Percentiles rank a stretch among this genome's conserved stretches.
Conservation (phyloP, 2,329 filamentous ascomycete species). For the Penicillium sp. region DNA sequence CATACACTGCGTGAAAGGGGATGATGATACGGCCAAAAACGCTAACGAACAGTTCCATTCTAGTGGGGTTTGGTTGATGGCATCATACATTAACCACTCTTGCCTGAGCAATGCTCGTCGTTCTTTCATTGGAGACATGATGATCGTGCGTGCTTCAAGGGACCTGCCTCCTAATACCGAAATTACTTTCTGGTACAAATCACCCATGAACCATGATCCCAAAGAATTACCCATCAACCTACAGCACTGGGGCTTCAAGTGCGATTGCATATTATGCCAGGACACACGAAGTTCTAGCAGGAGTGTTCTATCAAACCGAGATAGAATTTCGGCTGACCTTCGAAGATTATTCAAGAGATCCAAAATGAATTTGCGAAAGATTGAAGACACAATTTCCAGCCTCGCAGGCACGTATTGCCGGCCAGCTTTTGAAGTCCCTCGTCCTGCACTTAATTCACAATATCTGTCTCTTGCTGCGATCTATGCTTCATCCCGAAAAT, state of each 20-base stretch:
- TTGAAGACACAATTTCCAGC: slow-evolving; percentile 17
- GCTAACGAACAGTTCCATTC: slow-evolving; percentile 9
- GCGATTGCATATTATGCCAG: slow-evolving; percentile 28
- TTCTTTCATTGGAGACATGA: slow-evolving; percentile 60
- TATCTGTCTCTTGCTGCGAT: slow-evolving; percentile 26
- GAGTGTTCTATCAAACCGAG: slow-evolving; percentile 16
- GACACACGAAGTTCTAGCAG: slow-evolving; percentile 13
- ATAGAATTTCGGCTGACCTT: slow-evolving; percentile 8
- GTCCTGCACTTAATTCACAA: slow-evolving; percentile 18
- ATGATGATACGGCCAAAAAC: too few relatives aligned
- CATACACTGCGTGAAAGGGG: too few relatives aligned
- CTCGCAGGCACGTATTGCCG: slow-evolving; percentile 29
- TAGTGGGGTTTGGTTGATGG: slow-evolving; percentile 55
- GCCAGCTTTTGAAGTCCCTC: slow-evolving; percentile 30
- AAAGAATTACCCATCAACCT: slow-evolving; percentile 1
- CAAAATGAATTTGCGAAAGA: slow-evolving; percentile 2
- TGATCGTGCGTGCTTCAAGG: slow-evolving; percentile 53
- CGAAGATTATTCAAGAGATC: neutral
- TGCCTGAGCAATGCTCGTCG: slow-evolving; percentile 54
- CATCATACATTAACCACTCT: slow-evolving; percentile 59
- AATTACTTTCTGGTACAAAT: slow-evolving; percentile 48
- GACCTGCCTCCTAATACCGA: slow-evolving; percentile 53
- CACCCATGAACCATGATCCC: slow-evolving; percentile 15
- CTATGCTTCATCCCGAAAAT: slow-evolving; percentile 6
- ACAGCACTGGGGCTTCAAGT: slow-evolving; percentile 31